Conservation (phyloP, 163 green algal species). For the Chloromonas sp. region DNA sequence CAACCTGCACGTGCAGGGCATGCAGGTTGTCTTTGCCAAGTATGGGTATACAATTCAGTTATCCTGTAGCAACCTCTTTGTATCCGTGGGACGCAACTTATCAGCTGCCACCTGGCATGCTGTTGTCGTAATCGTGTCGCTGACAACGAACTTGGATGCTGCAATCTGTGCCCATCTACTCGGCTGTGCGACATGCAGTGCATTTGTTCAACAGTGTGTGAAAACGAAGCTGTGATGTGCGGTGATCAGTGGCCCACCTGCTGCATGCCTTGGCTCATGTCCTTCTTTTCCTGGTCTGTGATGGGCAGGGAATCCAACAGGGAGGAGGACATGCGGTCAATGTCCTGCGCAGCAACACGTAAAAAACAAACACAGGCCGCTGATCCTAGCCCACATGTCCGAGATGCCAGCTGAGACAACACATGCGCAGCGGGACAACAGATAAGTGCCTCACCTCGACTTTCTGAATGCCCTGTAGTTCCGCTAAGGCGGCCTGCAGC, state of each 20-base stretch:
- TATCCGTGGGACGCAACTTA: not conserved
- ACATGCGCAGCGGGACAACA: too few species aligned
- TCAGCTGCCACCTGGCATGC: not conserved
- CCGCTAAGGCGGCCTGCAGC: too few species aligned
- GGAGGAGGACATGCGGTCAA: not conserved
- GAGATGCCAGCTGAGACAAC: too few species aligned
- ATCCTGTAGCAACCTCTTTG: too few species aligned
- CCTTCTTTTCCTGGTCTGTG: slow-evolving; percentile 3
- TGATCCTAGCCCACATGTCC: too few species aligned
- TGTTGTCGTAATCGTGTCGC: too few species aligned
- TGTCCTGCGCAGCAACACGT: slow-evolving; percentile 1
- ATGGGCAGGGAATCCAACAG: slow-evolving; percentile 8
- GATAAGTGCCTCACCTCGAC: too few species aligned
- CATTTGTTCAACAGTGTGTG: not conserved
- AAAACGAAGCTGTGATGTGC: too few species aligned
- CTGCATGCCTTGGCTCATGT: slow-evolving; percentile 3
- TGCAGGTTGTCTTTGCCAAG: not conserved
- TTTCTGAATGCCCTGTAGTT: too few species aligned
- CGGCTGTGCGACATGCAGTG: too few species aligned
- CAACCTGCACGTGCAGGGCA: not conserved
- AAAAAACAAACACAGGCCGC: not conserved
- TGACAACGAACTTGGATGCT: too few species aligned
- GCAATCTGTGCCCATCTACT: too few species aligned
- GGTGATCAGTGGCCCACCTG: not conserved
- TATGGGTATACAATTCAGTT: not conserved